Base-by-base conservation (phyloP, 306 rosid species). In the Abrus precatorius region DNA sequence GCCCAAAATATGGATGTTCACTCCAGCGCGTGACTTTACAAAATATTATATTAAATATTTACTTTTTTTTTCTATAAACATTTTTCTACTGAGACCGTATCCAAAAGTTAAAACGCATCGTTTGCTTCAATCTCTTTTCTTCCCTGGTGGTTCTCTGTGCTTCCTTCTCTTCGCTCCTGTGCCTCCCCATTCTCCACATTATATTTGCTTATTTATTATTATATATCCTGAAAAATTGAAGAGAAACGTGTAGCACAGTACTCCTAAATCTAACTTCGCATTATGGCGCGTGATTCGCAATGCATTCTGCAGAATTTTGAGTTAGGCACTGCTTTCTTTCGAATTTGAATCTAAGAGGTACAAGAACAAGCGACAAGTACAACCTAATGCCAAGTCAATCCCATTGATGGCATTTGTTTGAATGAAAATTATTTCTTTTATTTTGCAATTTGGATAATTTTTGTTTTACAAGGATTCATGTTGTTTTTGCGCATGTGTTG, bases 31-130 rank as follows among this genome's bases (percentile, higher is more conserved):
- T 43, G 47, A 7, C 9, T 9, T 44, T 44, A 6, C 0, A 7
- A 44, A 44, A 44, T 44, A 20, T 44, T 44, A 44, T 44, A 6
- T 50, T 68, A 38, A 14, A 28, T 44, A 76, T 43, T 48, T 56
- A 62, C 9, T 29, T 12, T 61, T 45, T 44, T 3, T 11, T 28
- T 28, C 38, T 48, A 36, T 28, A n/a, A 34, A 32, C 62, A 77
- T 27, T 20, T 48, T 49, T 68, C 59, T 54, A 72, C 69, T 11
- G 79, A 65, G 75, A 53, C 79, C 69, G 50, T 62, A 48, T 81
- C 76, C 53, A 78, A 84, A 84, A 45, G 13, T 57, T 64, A 82
- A 91, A 93, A 91, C 95, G 92, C 90, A 6, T 45, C 93, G 88
- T 86, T 38, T 79, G 83, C 79, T 74, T 76, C 84, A 54, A 80